Base-by-base conservation (phyloP, 495 filamentous ascomycete genomes). In the Tuber magnatum region DNA sequence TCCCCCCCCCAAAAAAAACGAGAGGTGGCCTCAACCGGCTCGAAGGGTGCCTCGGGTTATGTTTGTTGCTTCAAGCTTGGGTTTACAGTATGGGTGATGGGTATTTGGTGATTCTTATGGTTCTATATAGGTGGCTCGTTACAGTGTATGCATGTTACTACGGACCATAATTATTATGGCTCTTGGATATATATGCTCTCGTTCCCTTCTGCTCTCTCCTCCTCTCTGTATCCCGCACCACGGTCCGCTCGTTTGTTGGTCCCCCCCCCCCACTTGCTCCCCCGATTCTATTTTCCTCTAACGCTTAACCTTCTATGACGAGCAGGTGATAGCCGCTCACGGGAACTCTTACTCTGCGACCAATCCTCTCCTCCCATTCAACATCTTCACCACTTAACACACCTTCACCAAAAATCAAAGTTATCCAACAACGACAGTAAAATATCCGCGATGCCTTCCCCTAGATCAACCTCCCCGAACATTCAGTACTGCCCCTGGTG, bases 401-500 rank as follows among this genome's bases (percentile, higher is more conserved):
- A 32, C 28, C 12, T 65, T 35, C 56, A 65, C 28, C 56, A 20
- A 65, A 65, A 65, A 18, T 18, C 56, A 65, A 65, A 35, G 8
- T 6, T 35, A 65, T 28, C 28, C 56, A 65, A 32, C 56, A 2
- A 65, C 51, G 10, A 56, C 56, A 35, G 35, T 20, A 18, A 35
- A 32, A 32, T 35, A 14, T 35, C 56, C 56, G 28, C 18, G 35
- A 65, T 65, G 28, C 28, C 56, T 35, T 35, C 28, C 32, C 4
- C 28, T 4, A 14, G n/a, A 28, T 61, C 51, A 61, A 28, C 51
- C 10, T 61, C 56, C 8, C 56, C 56, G 28, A 65, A 65, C 32
- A 65, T 65, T 35, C 56, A 65, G 28, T 65, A 65, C 56, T 65
- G 56, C 56, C 56, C 56, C 28, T 65, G 56, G 56, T 65, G 56